phyloP scores from a whole-genome alignment of 768 basidiomycete species.

The Saitozyma podzolica region DNA sequence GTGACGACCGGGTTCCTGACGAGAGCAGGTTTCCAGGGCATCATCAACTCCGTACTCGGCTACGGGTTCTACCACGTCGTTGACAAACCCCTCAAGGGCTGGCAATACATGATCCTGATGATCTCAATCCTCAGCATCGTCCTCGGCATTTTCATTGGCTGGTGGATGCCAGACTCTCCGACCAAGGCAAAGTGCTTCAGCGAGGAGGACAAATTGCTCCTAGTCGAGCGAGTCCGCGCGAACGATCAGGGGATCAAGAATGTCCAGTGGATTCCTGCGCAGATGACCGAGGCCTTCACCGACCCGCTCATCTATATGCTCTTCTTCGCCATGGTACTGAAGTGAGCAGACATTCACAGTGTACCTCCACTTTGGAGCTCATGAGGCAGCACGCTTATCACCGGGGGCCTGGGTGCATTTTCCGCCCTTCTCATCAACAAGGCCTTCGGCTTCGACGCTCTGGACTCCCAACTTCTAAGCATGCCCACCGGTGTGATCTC shows the following conservation, averaged over 20 bases:
- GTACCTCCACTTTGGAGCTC: background rate
- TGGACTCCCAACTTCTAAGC: constrained; percentile 50
- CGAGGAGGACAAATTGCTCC: constrained; percentile 56
- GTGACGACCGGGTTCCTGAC: too few species aligned
- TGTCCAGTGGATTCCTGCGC: constrained; percentile 55
- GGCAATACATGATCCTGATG: too few species aligned
- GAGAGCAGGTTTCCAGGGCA: too few species aligned
- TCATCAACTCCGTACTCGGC: too few species aligned
- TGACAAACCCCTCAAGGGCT: too few species aligned
- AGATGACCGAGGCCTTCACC: constrained; percentile 55
- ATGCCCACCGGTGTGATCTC: constrained; percentile 12
- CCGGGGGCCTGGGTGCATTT: constrained; percentile 10
- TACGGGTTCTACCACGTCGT: too few species aligned
- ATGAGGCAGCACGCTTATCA: constrained; percentile 46
- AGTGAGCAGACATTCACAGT: constrained; percentile 48
- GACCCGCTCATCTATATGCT: constrained; percentile 58
- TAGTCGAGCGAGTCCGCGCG: constrained; percentile 59
- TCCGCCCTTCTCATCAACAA: constrained; percentile 9
- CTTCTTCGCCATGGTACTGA: constrained; percentile 34
- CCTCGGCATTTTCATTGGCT: too few species aligned
- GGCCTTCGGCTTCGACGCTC: constrained; percentile 20
- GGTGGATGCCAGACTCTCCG: constrained; percentile 13
- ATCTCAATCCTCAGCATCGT: too few species aligned
- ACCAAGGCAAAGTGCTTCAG: constrained; percentile 5
- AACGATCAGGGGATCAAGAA: constrained; percentile 62